A percentile compares a stretch with the other conserved stretches of the same genome.
These are phyloP conservation scores for Collybia sp. DNA, from an alignment of 768 basidiomycete genomes.

Conservation along the genomic window DNA sequence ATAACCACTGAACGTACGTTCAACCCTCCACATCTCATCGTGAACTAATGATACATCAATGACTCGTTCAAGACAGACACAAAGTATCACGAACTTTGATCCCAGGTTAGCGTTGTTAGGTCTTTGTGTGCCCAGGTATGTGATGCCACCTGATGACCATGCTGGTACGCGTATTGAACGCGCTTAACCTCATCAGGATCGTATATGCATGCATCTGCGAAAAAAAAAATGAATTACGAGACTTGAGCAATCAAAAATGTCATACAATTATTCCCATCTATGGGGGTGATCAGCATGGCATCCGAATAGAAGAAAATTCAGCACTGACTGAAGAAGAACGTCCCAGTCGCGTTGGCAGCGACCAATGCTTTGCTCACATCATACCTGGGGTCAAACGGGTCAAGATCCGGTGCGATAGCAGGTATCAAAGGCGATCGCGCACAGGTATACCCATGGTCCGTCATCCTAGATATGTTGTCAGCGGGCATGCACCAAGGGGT, in stretches of 20 bases:
- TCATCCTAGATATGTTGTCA: slow-evolving; percentile 27
- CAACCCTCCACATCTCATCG: slow-evolving; percentile 24
- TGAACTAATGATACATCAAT: slow-evolving; percentile 16
- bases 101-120: slow-evolving; percentile 21
- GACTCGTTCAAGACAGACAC: background rate
- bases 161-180: slow-evolving; percentile 21
- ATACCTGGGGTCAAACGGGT: slow-evolving; percentile 17
- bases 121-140: slow-evolving; percentile 30
- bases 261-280: slow-evolving; percentile 25
- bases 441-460: slow-evolving; percentile 35
- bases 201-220: slow-evolving; percentile 31
- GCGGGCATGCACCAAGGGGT: background rate
- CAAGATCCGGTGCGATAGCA: background rate
- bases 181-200: slow-evolving; percentile 17
- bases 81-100: slow-evolving; percentile 15
- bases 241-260: background rate
- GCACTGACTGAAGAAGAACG: slow-evolving; percentile 26
- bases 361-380: slow-evolving; percentile 23
- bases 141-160: slow-evolving; percentile 29
- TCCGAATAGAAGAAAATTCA: background rate
- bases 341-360: slow-evolving; percentile 20
- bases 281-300: background rate
- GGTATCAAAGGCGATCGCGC: slow-evolving; percentile 3
- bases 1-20: slow-evolving; percentile 16
- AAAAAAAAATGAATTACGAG: background rate